phyloP scores from a whole-genome alignment of 139 green algal genomes.

The Medakamo hakoo region DNA sequence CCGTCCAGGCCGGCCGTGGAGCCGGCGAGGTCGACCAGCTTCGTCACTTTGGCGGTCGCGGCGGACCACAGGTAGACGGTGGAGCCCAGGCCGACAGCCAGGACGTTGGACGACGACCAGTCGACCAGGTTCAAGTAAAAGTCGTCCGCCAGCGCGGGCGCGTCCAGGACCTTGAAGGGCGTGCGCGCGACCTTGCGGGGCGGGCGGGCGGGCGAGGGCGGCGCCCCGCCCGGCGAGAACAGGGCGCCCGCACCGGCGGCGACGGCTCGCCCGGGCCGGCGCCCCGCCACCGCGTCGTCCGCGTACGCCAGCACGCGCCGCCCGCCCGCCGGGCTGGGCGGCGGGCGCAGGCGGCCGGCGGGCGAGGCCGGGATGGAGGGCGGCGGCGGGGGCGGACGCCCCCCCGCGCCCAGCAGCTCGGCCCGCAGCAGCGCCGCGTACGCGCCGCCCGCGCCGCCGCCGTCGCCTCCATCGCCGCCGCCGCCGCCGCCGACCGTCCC shows the following conservation, averaged over 20 bases:
- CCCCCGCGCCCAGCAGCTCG: conserved; percentile 42
- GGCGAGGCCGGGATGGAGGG: background rate
- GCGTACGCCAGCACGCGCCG: conserved; percentile 22
- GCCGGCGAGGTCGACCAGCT: conserved; percentile 14
- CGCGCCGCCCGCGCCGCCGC: conserved; percentile 7
- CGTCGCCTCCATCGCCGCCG: conserved; percentile 15
- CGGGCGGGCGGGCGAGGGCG: conserved; percentile 19
- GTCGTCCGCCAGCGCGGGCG: conserved; percentile 76
- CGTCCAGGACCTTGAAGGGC: conserved; percentile 88
- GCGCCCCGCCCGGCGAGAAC: background rate
- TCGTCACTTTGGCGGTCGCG: conserved; percentile 62
- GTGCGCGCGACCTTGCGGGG: conserved; percentile 72
- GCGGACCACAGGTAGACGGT: conserved; percentile 95
- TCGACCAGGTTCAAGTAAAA: conserved; percentile 99
- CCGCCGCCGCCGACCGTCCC: background rate
- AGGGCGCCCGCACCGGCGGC: conserved; percentile 8
- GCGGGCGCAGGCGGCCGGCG: background rate
- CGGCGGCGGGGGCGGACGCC: background rate
- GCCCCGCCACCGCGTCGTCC: conserved; percentile 50
- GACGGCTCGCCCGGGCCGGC: conserved; percentile 33
- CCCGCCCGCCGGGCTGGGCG: background rate
- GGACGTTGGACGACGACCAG: conserved; percentile 80
- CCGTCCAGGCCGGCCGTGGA: too few species aligned
- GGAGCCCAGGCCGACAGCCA: conserved; percentile 79
- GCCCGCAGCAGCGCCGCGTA: conserved; percentile 63